Base-by-base conservation (phyloP, 2,329 filamentous ascomycete genomes). In the Microcyclospora pomicola region DNA sequence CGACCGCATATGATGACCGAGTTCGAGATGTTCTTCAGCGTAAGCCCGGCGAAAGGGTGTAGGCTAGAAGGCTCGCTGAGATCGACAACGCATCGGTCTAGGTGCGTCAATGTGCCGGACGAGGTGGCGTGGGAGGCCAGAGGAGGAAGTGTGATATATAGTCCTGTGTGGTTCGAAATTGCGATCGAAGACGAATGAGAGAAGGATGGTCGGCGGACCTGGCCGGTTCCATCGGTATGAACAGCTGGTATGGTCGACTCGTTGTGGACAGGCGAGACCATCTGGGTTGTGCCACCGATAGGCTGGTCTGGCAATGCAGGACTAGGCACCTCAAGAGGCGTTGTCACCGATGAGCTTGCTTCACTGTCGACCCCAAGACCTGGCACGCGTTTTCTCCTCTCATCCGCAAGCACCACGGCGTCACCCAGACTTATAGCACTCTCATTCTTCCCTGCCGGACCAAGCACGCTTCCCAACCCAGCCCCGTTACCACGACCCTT, bases 1-100 rank as follows among this genome's bases (percentile, higher is more conserved):
- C 75, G 73, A 0, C 87, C 86, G 30, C 80, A 82, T 11, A 95
- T 65, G 16, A 98, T 66, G 13, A 96, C 64, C 35, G 79, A 82
- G 32, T 72, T 63, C 16, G 68, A 66, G 42, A 94, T 73, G 47
- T 80, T 70, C 50, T 80, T 83, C 41, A 94, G 64, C 1, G 69
- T 71, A 28, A 82, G 59, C 19, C 75, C 80, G 2, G 83, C 78
- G 50, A 92, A 91, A 0, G 80, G 75, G 15, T 68, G 66, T 2
- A 71, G 70, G 37, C 62, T 59, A 5, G 45, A 6, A 0, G 82
- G 77, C 13, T 74, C 68, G 0, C 16, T 29, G 69, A 94, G 79
- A 59, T 94, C 83, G 36, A 94, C 72, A 7, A 93, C 72, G 56
- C 83, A 91, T 38, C 67, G 67, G 1, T 65, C 64, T 14, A 95